Evolutionary conservation across 441 rosid species (phyloP), one percentile per base, ranked within the genome.

Genomic region (Croton setiger): DNA sequence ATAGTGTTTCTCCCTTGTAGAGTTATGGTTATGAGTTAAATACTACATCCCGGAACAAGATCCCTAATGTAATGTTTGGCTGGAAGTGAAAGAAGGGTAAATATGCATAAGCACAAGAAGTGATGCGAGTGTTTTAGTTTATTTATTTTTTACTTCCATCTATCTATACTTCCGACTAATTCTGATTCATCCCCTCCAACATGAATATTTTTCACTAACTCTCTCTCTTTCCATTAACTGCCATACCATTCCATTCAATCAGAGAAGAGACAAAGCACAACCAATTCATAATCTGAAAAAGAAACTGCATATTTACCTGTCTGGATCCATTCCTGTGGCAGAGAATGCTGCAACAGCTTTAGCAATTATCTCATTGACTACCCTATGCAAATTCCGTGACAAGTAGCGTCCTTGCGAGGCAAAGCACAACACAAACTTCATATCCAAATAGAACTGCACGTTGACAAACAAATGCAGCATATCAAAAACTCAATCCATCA

Each of bases 361-460:
- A 41, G 86, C 72, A 69, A 93, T 91, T 68, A 93, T 91, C 64
- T 96, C 99, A 53, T 91, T 91, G 72, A 92, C 87, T 47, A 85
- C 97, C 48, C 98, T 81, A 59, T 88, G 92, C 84, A 96, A 79
- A 79, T 91, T 93, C 76, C 98, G 79, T n/a, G 99, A 96, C 60
- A 96, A 80, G 83, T 89, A 96, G 33, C 98, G 98, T 51, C 99
- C 97, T 88, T 91, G 98, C 72, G 94, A 86, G 69, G 99, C 94
- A 77, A 96, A 96, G 88, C 87, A 86, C 43, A 89, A 74, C 37
- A 93, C 97, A 77, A 93, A 96, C 78, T 89, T 93, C 98, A 93
- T 89, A 80, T 96, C 99, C 87, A 96, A 73, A 70, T 86, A 96
- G 64, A 96, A 80, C 98, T 96, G 93, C 86, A 73, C 27, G 56